Base-by-base conservation (phyloP, 805 yeast species). In the Metschnikowia santaceciliae region DNA sequence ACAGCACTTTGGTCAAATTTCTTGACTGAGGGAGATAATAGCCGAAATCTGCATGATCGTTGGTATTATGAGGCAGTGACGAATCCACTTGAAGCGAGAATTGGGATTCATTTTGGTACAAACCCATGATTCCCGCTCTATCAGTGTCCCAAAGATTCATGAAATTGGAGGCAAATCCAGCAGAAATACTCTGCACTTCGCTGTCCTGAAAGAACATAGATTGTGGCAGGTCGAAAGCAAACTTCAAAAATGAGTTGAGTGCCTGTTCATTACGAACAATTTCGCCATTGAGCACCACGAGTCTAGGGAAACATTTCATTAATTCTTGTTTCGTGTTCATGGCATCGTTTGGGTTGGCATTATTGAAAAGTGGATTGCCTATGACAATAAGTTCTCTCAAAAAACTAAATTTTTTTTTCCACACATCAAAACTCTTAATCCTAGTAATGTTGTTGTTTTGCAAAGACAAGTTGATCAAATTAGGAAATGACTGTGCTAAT, bases 91-190 rank as follows among this genome's bases (percentile, higher is more conserved):
- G 86, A 49, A 86, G 64, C 0, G 97, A 90, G 61, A 94, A 92
- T 63, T 86, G 88, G 0, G 97, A 89, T 61, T 85, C 86, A 44
- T 80, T 79, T 47, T 94, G 89, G 65, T 94, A 94, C 32, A 94
- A 72, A 40, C 79, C 77, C 66, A 86, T 64, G 45, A 94, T 72
- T 50, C 85, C 91, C 8, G 75, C 61, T 53, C 99, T 74, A 62
- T 88, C 83, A 5, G 78, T 60, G 70, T 94, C 99, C 96, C 96
- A 94, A 45, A 86, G 70, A 48, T 83, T 82, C 52, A 88, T 72
- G 67, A 80, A 94, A 57, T 88, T 86, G 30, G 89, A 68, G 6
- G 91, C 73, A 65, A 94, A 94, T 60, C 78, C 82, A n/a, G 90
- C 83, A 6, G 94, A 83, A 32, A 87, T 70, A 23, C 75, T 72